Base-by-base conservation (phyloP, 1,284 basidiomycete genomes). In the Filobasidium uniguttulatum region DNA sequence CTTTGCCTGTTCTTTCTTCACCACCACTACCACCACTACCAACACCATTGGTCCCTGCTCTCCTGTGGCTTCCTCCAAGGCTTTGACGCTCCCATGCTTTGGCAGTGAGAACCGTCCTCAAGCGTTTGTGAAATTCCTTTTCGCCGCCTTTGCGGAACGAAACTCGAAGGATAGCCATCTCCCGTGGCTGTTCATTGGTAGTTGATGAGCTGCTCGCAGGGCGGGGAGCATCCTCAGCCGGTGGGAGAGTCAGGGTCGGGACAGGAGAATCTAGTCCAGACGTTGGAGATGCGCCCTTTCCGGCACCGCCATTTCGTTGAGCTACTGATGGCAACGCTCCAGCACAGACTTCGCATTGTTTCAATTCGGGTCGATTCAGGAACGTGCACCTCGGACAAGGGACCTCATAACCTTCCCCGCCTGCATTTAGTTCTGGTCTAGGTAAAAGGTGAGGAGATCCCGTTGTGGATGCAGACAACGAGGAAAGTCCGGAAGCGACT, bases 61-160 rank as follows among this genome's bases (percentile, higher is more conserved):
- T 33, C 20, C 30, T 28, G 3, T 44, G n/a, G 9, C 45, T 22
- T 35, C 28, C 46, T 15, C 49, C 15, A 7, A 20, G n/a, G 26
- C 12, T 17, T 33, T 36, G 58, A 5, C 58, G 55, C 43, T 69
- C 81, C 91, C 93, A 98, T 28, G 78, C 78, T 65, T 83, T 89
- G 17, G 77, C 75, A 54, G 80, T 76, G 48, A 97, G 66, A 28
- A 82, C 79, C 15, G 80, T 74, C 66, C 85, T 89, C 41, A 98
- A 72, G 5, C 78, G 73, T 17, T 77, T 72, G 66, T 98, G 97
- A 58, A 90, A 85, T 0, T 77, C 62, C 64, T 84, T 85, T 61
- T 85, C 89, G 0, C 91, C 91, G 5, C 90, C 89, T 62, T 81
- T 85, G 30, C 93, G 76, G 66, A 98, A 97, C 65, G 85, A 89